Evolutionary conservation across 345 rosid genomes (phyloP), one percentile per base, ranked within the genome.

Genomic region (Angophora floribunda): DNA sequence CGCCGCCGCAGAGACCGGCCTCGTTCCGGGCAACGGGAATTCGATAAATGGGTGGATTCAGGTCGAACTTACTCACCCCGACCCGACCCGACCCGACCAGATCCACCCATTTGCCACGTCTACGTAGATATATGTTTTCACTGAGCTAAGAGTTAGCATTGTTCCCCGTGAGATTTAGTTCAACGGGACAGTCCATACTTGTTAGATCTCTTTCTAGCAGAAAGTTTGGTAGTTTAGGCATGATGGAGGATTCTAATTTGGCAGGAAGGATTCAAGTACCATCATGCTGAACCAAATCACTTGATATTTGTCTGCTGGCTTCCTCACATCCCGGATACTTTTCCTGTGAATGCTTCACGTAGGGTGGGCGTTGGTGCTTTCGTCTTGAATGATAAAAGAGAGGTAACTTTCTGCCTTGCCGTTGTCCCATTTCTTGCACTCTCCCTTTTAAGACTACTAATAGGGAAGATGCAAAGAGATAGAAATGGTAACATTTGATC

Each of bases 311-410:
- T 95, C 7, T 52, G 88, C 19, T 97, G 99, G 99, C 91, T 97
- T 85, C 87, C 94, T 52, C 22, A 89, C 5, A 88, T 86, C 9
- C 55, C 91, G 5, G 90, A 92, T 87, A 92, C 93, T 5, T 87
- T 97, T 79, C 98, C 96, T 17, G 90, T 82, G 79, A 95, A 95
- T 88, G 98, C 99, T 86, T 92, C 98, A n/a, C 99, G 96, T 89
- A 88, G 95, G 50, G 92, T 96, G 2, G 97, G 97, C 57, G 86
- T 96, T 14, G 96, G 95, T 86, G 97, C 97, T 47, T 93, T 97
- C 75, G 91, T 97, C 86, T 49, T 95, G 41, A 95, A 95, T 63
- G 87, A 92, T 28, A 86, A 89, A 11, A 87, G 88, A 90, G 94
- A 97, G 98, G 98, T 96, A 88, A 51, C 26, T 85, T 59, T 0